Conservation (phyloP, 495 filamentous ascomycete genomes). For the Evernia prunastri region DNA sequence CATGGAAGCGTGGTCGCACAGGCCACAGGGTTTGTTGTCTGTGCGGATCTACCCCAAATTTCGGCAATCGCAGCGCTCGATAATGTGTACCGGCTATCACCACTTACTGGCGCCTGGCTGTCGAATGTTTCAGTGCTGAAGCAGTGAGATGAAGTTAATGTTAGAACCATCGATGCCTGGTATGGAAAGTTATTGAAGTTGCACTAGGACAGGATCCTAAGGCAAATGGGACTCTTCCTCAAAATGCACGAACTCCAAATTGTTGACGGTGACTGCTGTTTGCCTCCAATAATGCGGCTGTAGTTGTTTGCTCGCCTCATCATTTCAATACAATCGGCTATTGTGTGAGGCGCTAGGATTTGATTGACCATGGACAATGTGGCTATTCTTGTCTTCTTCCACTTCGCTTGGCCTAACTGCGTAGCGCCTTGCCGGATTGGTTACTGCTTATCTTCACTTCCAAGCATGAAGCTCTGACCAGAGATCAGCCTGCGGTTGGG, state of each 20-base stretch:
- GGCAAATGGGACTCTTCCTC: background rate
- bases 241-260: background rate
- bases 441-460: slow-evolving; percentile 49
- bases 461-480: slow-evolving; percentile 85
- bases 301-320: background rate
- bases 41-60: background rate
- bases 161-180: background rate
- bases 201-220: background rate
- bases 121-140: background rate
- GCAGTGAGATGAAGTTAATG: background rate
- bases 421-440: background rate
- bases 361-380: background rate
- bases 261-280: background rate
- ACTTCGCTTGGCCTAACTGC: too few species aligned
- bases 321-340: background rate
- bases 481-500: slow-evolving; percentile 58
- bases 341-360: background rate
- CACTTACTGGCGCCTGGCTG: background rate
- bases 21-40: background rate
- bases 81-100: background rate
- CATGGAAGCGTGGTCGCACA: background rate
- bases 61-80: slow-evolving; percentile 4
- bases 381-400: background rate
- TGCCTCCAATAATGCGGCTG: background rate
- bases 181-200: background rate